Evolutionary conservation across 371 early-diverging fungal species (phyloP).

Genomic region (Apophysomyces trapeziformis): DNA sequence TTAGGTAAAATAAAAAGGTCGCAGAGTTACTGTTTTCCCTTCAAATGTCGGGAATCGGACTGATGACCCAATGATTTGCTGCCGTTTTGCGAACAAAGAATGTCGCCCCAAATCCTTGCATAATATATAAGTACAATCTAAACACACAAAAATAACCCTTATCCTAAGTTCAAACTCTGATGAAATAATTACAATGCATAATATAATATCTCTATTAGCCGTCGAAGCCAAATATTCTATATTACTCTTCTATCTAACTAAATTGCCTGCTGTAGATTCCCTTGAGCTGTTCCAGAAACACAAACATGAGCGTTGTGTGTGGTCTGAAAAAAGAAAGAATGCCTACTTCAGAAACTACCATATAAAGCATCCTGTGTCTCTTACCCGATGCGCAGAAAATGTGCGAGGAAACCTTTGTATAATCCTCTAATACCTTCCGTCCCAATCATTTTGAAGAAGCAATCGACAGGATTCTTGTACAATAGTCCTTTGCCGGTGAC

Average conservation of each 20-base stretch:
- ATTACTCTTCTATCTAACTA: slow-evolving; percentile 1
- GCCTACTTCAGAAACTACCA: no score
- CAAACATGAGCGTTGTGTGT: slow-evolving; percentile 93
- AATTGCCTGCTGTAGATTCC: slow-evolving; percentile 37
- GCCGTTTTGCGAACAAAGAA: no score
- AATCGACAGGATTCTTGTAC: slow-evolving; percentile 84
- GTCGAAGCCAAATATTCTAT: not conserved
- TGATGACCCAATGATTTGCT: no score
- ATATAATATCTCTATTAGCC: not conserved
- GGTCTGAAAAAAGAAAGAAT: slow-evolving; percentile 59
- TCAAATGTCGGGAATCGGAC: no score
- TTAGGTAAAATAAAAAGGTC: not conserved
- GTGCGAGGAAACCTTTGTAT: slow-evolving; percentile 93
- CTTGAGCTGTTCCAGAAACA: slow-evolving; percentile 87
- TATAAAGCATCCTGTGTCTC: slow-evolving; percentile 14
- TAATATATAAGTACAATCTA: no score
- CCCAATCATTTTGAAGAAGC: slow-evolving; percentile 80
- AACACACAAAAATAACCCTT: no score
- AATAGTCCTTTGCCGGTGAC: slow-evolving; percentile 65
- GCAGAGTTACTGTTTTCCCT: no score
- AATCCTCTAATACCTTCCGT: slow-evolving; percentile 87
- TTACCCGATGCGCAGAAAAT: slow-evolving; percentile 93
- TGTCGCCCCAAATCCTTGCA: no score
- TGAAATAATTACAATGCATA: not conserved
- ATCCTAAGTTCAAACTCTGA: no score